Evolutionary conservation across 257 asterid species (phyloP).

Genomic region (Plantago ovata): DNA sequence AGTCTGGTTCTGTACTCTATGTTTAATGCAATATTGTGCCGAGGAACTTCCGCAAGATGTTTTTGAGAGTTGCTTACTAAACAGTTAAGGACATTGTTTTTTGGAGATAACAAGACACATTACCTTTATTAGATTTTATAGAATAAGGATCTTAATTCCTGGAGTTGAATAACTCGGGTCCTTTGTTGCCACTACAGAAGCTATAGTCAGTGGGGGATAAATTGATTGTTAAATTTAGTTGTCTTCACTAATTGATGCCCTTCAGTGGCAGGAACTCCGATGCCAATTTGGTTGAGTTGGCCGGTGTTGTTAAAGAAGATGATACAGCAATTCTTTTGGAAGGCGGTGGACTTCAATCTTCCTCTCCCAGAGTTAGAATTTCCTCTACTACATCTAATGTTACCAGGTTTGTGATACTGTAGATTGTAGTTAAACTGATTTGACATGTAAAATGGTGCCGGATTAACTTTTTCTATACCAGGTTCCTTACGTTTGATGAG

Average conservation of each 20-base stretch:
- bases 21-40: not conserved
- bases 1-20: conserved; percentile 2
- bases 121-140: not conserved
- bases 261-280: conserved; percentile 69
- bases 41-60: conserved; percentile 8
- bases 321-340: conserved; percentile 74
- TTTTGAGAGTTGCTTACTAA: conserved; percentile 1
- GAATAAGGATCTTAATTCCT: not conserved
- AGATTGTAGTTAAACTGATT: conserved; percentile 10
- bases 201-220: not conserved
- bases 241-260: conserved; percentile 20
- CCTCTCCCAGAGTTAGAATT: conserved; percentile 47
- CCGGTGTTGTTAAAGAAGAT: conserved; percentile 57
- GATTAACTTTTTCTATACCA: conserved; percentile 25
- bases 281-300: conserved; percentile 63
- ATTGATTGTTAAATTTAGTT: conserved; percentile 8
- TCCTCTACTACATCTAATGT: conserved; percentile 58
- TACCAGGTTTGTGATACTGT: conserved; percentile 50
- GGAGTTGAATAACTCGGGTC: not conserved
- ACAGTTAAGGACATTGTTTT: conserved; percentile 1
- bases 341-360: conserved; percentile 66
- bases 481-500: conserved; percentile 74
- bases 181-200: not conserved
- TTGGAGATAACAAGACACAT: conserved; percentile 1
- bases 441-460: conserved; percentile 15